These are phyloP conservation scores for Fusarium aywerte DNA, from an alignment of 2,329 filamentous ascomycete genomes.

Conservation along the genomic window DNA sequence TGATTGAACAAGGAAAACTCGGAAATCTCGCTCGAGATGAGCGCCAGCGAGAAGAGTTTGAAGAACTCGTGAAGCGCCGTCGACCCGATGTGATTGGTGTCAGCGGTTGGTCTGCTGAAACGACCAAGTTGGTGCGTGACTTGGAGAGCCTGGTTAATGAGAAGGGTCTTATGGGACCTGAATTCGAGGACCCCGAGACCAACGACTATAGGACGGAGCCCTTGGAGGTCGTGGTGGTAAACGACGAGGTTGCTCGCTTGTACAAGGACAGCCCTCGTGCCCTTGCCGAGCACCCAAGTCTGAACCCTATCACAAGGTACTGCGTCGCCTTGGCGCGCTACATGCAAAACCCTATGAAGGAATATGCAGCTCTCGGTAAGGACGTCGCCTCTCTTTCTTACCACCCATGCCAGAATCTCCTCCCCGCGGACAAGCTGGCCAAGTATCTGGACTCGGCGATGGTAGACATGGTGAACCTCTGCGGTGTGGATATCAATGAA, in stretches of 20 bases:
- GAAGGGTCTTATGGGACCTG: conserved; percentile 79
- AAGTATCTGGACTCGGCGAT: conserved; percentile 94
- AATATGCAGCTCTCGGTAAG: conserved; percentile 91
- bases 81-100: conserved; percentile 91
- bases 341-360: conserved; percentile 94
- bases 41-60: conserved; percentile 74
- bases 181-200: conserved; percentile 84
- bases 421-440: conserved; percentile 86
- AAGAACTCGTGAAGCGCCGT: conserved; percentile 80
- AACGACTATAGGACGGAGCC: conserved; percentile 80
- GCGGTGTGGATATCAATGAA: conserved; percentile 94
- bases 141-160: conserved; percentile 81
- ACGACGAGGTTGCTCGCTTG: conserved; percentile 95
- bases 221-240: conserved; percentile 89
- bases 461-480: conserved; percentile 98
- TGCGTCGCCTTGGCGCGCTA: conserved; percentile 91
- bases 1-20: conserved; percentile 90
- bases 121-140: conserved; percentile 83
- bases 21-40: conserved; percentile 79
- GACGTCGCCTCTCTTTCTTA: conserved; percentile 89
- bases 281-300: conserved; percentile 80
- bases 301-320: conserved; percentile 84
- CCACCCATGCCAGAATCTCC: conserved; percentile 87
- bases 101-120: conserved; percentile 88
- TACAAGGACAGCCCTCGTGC: conserved; percentile 92